Percentiles rank a stretch among this genome's conserved stretches.
phyloP scores from a whole-genome alignment of 192 early-diverging fungal genomes.

The Coemansia sp. region DNA sequence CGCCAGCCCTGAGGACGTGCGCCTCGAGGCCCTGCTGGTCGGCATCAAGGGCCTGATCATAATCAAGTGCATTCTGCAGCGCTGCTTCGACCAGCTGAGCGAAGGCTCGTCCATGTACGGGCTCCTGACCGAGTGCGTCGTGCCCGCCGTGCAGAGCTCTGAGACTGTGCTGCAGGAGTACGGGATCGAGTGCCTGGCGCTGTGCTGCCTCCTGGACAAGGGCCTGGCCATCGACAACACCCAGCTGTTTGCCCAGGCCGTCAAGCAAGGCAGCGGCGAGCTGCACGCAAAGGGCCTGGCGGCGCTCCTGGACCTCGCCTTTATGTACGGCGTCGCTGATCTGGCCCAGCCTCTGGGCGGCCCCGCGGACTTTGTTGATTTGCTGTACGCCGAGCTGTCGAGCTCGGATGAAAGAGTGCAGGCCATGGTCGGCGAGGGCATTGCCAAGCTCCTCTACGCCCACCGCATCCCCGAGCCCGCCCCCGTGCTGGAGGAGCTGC shows the following conservation, averaged over 20 bases:
- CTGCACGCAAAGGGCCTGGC: constrained; percentile 64
- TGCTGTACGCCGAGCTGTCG: constrained; percentile 55
- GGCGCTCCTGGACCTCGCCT: constrained; percentile 52
- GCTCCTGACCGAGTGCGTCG: constrained; percentile 63
- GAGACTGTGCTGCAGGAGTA: constrained; percentile 66
- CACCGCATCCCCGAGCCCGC: constrained; percentile 47
- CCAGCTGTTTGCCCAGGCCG: constrained; percentile 64
- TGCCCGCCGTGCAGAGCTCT: constrained; percentile 62
- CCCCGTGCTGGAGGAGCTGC: constrained; percentile 57
- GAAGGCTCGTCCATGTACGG: constrained; percentile 71
- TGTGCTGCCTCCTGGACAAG: constrained; percentile 73
- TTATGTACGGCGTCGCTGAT: constrained; percentile 46
- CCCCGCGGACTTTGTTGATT: constrained; percentile 38
- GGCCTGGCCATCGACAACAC: constrained; percentile 66
- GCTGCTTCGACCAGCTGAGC: constrained; percentile 59
- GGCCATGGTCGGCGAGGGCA: constrained; percentile 69
- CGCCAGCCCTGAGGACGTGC: constrained; percentile 20
- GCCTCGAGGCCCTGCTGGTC: constrained; percentile 51
- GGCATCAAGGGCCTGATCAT: constrained; percentile 62
- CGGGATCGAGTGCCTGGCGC: constrained; percentile 76
- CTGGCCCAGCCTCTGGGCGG: constrained; percentile 43
- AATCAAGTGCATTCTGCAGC: constrained; percentile 63
- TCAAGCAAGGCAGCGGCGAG: constrained; percentile 42
- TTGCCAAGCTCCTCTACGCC: constrained; percentile 65
- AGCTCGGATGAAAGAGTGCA: constrained; percentile 55